These are phyloP conservation scores for Pezicula neosporulosa DNA, from an alignment of 2,329 filamentous ascomycete genomes.

Conservation along the genomic window DNA sequence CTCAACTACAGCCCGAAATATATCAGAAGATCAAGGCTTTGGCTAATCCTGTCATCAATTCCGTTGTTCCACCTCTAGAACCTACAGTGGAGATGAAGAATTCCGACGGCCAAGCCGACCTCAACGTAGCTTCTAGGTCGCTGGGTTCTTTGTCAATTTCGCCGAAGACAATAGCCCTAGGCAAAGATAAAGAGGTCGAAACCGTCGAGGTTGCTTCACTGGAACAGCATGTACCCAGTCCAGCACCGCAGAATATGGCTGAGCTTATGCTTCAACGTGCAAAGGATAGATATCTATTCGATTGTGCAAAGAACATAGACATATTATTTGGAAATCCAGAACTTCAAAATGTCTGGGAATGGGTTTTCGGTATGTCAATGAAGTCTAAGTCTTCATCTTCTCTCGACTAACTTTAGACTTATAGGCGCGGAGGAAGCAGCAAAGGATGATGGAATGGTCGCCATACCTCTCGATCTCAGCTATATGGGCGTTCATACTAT, in stretches of 20 bases:
- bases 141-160: too few relatives aligned
- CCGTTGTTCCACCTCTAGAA: slow-evolving; percentile 6
- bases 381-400: background rate
- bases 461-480: slow-evolving; percentile 65
- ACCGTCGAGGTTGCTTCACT: background rate
- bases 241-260: slow-evolving; percentile 27
- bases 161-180: too few relatives aligned
- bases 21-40: slow-evolving; percentile 15
- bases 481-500: slow-evolving; percentile 72
- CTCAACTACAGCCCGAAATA: slow-evolving; percentile 29
- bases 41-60: slow-evolving; percentile 18
- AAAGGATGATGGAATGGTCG: slow-evolving; percentile 66
- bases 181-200: background rate
- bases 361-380: slow-evolving; percentile 58
- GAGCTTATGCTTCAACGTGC: slow-evolving; percentile 58
- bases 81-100: background rate
- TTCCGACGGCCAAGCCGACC: background rate
- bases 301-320: slow-evolving; percentile 60
- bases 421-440: slow-evolving; percentile 61
- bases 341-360: slow-evolving; percentile 77
- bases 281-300: slow-evolving; percentile 59
- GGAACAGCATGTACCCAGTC: slow-evolving; percentile 2
- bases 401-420: background rate
- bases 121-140: too few relatives aligned
- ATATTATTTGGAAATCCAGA: slow-evolving; percentile 71